These are phyloP conservation scores for Botryotinia narcissicola DNA, from an alignment of 2,329 filamentous ascomycete genomes.

Conservation along the genomic window DNA sequence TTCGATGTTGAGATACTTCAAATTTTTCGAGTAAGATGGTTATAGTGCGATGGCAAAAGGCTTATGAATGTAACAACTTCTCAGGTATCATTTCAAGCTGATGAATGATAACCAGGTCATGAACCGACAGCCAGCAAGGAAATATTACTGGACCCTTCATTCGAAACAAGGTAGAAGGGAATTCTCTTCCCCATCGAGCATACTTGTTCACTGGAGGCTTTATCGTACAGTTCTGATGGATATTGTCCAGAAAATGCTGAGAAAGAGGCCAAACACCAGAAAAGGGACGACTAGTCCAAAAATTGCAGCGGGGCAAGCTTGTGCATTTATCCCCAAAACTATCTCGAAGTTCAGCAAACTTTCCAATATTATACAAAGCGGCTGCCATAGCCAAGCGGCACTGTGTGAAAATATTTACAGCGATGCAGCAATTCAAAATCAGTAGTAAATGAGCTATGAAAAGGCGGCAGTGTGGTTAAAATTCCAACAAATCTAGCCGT, in stretches of 20 bases:
- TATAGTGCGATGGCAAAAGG: background rate
- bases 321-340: too few relatives aligned
- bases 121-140: background rate
- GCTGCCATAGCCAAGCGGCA: fast-evolving
- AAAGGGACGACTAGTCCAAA: background rate
- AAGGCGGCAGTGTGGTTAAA: background rate
- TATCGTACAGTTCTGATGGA: fast-evolving
- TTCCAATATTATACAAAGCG: fast-evolving
- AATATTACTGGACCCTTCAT: background rate
- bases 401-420: background rate
- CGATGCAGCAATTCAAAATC: too few relatives aligned
- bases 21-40: background rate
- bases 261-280: background rate
- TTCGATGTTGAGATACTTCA: background rate
- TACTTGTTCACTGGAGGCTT: background rate
- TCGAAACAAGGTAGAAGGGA: background rate
- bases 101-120: background rate
- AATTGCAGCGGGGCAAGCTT: too few relatives aligned
- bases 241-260: background rate
- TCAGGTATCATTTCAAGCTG: background rate
- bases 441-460: background rate
- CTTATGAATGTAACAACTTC: background rate
- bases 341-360: too few relatives aligned
- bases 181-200: background rate
- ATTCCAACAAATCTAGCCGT: too few relatives aligned